Base-by-base conservation (phyloP, 2,329 filamentous ascomycete species). In the Sarocladiaceae sp. region DNA sequence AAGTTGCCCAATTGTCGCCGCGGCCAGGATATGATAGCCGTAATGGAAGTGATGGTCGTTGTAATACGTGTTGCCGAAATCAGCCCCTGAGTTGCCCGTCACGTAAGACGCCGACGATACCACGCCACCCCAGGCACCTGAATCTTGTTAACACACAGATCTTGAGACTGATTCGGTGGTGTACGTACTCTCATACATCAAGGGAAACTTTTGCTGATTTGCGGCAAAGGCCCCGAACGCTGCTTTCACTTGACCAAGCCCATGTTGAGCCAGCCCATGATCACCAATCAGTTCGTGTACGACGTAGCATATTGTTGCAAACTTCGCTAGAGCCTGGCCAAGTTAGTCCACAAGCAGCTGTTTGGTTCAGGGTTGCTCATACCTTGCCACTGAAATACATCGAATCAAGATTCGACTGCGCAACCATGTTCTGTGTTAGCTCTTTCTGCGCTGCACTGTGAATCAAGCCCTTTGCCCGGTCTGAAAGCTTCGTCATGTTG, bases 361-460 rank as follows among this genome's bases (percentile, higher is more conserved):
- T n/a, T 1, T 11, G 6, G 48, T 62, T 52, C 48, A 76, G n/a
- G n/a, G n/a, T n/a, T n/a, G 19, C n/a, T 18, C 6, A 29, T 41
- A 41, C 84, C 71, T 91, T 97, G 53, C 93, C 93, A 53, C 85
- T 86, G 62, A 84, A 96, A 64, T 97, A 97, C 80, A 95, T 90
- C 29, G 88, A 95, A 58, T 91, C 78, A 27, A 87, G 69, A 50
- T 93, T 78, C 4, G 80, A 80, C 56, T 93, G 83, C 0, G 69
- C 67, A n/a, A 70, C 63, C 63, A 96, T 87, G 58, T 89, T 75
- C 62, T 93, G 83, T 1, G 78, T 74, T 1, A 95, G 68, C 60
- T 98, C 93, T 16, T 72, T 74, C n/a, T 73, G 69, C 1, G 88
- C 85, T 7, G 82, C 70, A 2, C 73, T 68, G 27, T 68, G 66